Conservation (phyloP, 345 rosid genomes). For the Raphanus raphanistrum region DNA sequence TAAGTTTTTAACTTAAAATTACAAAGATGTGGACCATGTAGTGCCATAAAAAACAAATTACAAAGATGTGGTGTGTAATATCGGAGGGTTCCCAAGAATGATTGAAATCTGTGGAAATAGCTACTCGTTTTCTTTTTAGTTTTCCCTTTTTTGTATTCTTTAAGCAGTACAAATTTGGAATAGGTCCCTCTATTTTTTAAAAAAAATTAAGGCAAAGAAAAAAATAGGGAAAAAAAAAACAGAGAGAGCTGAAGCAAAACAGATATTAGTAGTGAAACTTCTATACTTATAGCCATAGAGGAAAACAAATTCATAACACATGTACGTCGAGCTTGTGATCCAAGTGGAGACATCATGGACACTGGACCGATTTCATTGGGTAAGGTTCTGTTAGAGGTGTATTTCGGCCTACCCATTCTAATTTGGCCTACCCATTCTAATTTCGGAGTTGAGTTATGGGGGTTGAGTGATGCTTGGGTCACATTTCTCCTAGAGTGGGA, state of each 20-base stretch:
- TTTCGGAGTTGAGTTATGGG: slow-evolving; percentile 18
- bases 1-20: too few relatives aligned
- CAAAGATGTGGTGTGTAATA: slow-evolving; percentile 27
- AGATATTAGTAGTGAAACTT: too few relatives aligned
- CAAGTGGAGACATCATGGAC: too few relatives aligned
- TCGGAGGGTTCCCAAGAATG: not conserved
- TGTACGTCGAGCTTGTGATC: too few relatives aligned
- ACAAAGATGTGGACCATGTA: too few relatives aligned
- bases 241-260: not conserved
- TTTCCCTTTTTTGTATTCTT: not conserved
- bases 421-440: slow-evolving; percentile 46
- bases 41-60: not conserved
- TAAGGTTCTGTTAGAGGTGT: not conserved
- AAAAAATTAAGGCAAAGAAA: too few relatives aligned
- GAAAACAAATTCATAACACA: too few relatives aligned
- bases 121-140: not conserved
- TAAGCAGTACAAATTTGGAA: not conserved
- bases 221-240: too few relatives aligned
- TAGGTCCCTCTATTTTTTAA: not conserved
- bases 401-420: slow-evolving; percentile 35
- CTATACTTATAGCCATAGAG: too few relatives aligned
- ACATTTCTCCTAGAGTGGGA: slow-evolving; percentile 30
- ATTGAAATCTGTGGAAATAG: not conserved
- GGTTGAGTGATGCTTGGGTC: slow-evolving; percentile 10
- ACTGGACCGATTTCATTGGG: not conserved